These are phyloP conservation scores for Pseudogymnoascus sp. DNA, from an alignment of 2,329 filamentous ascomycete genomes.

Conservation along the genomic window DNA sequence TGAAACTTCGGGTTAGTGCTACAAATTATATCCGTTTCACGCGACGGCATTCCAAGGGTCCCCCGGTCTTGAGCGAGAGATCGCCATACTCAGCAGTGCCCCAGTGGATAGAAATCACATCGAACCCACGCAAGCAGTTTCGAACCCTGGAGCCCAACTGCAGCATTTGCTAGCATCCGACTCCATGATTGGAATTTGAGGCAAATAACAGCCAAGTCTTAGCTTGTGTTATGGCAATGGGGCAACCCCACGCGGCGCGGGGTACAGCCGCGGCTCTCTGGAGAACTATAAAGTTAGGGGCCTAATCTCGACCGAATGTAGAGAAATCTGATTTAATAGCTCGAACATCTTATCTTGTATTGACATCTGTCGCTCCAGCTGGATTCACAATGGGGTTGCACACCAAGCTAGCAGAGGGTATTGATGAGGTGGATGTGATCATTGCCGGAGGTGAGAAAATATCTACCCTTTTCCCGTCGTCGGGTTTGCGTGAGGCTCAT, in stretches of 20 bases:
- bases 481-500: neutral
- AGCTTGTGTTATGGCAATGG: neutral
- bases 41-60: neutral
- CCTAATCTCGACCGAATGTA: neutral
- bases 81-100: neutral
- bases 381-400: slow-evolving; percentile 12
- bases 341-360: neutral
- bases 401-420: slow-evolving; percentile 11
- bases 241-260: neutral
- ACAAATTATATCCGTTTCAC: neutral
- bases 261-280: neutral
- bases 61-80: neutral
- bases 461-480: neutral
- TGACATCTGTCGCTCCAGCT: neutral
- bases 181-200: neutral
- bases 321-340: neutral
- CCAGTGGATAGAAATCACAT: neutral
- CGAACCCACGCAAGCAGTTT: neutral
- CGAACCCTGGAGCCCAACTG: neutral
- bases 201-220: neutral
- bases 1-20: neutral
- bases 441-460: slow-evolving; percentile 14
- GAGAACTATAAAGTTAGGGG: neutral
- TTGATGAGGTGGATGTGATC: slow-evolving; percentile 17
- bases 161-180: neutral